Base-by-base conservation (phyloP, 768 basidiomycete species). In the Dendrothele bispora region DNA sequence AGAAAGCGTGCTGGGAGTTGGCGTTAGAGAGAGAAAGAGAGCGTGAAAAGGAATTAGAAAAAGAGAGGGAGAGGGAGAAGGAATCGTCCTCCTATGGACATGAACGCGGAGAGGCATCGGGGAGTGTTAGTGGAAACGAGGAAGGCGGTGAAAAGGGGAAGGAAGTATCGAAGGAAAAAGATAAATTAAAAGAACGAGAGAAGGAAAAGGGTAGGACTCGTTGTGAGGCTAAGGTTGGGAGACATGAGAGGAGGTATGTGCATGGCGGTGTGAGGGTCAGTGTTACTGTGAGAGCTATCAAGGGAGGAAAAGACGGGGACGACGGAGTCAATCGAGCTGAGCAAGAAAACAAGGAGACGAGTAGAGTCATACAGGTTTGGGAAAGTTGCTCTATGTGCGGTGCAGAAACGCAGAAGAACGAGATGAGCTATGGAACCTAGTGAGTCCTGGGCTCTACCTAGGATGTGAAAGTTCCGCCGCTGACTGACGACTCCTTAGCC, bases 341-440 rank as follows among this genome's bases (percentile, higher is more conserved):
- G n/a, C n/a, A n/a, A n/a, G n/a, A n/a, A n/a, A 52, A 42, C 21
- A 34, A 39, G n/a, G n/a, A n/a, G 41, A 21, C 28, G 7, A 68
- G 2, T 29, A 44, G 14, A 24, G 21, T n/a, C 42, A 48, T n/a
- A 46, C 61, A 5, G 25, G 68, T 76, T 54, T 83, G 78, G 78
- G 59, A 73, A 43, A 73, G 69, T 49, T 86, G 84, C 60, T 62
- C 58, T 0, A 58, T 73, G 3, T 86, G 84, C 56, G 57, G 52
- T 21, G 61, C 63, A n/a, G 53, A 60, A 30, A 72, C 77, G 1
- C 37, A 53, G 3, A 54, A 53, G 53, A 62, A 43, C 22, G 51
- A 48, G 27, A 72, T 84, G 70, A 70, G 61, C 14, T 73, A 77
- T 54, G 82, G 76, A 18, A 65, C 79, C 2, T 79, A 69, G 83